Conservation (phyloP, 1,284 basidiomycete genomes). For the Boletus sp. region DNA sequence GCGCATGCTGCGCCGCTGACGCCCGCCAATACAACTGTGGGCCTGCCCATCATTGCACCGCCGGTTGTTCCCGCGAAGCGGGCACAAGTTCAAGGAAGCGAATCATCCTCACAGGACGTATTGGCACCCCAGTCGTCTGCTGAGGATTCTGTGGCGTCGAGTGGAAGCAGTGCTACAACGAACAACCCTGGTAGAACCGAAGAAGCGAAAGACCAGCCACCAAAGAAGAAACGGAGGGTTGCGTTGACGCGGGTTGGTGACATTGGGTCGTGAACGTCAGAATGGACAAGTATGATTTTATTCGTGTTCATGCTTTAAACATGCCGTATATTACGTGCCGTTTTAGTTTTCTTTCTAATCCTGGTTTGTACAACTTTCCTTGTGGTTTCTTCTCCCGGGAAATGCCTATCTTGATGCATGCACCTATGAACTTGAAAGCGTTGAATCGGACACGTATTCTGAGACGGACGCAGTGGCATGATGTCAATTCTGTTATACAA, state of each 20-base stretch:
- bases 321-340: slow-evolving; percentile 17
- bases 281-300: background rate
- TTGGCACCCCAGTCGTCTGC: slow-evolving; percentile 34
- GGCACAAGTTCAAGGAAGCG: slow-evolving; percentile 32
- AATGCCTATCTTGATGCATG: slow-evolving; percentile 12
- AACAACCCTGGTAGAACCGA: slow-evolving; percentile 18
- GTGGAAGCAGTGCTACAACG: slow-evolving; percentile 10
- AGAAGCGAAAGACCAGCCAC: slow-evolving; percentile 42
- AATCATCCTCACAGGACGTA: slow-evolving; percentile 49
- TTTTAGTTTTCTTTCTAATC: slow-evolving; percentile 18
- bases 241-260: slow-evolving; percentile 73
- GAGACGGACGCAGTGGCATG: slow-evolving; percentile 19
- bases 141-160: slow-evolving; percentile 13
- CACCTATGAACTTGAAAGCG: slow-evolving; percentile 1
- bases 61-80: slow-evolving; percentile 50
- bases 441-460: slow-evolving; percentile 22
- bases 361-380: slow-evolving; percentile 9
- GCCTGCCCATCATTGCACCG: slow-evolving; percentile 39
- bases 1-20: slow-evolving; percentile 33
- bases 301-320: slow-evolving; percentile 5
- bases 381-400: background rate
- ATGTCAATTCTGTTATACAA: slow-evolving; percentile 10
- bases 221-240: slow-evolving; percentile 88
- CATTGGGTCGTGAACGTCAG: slow-evolving; percentile 38
- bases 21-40: slow-evolving; percentile 37